Evolutionary conservation across 2,329 filamentous ascomycete genomes (phyloP), one percentile per base, ranked within the genome.

Genomic region (Botrytis fabae): DNA sequence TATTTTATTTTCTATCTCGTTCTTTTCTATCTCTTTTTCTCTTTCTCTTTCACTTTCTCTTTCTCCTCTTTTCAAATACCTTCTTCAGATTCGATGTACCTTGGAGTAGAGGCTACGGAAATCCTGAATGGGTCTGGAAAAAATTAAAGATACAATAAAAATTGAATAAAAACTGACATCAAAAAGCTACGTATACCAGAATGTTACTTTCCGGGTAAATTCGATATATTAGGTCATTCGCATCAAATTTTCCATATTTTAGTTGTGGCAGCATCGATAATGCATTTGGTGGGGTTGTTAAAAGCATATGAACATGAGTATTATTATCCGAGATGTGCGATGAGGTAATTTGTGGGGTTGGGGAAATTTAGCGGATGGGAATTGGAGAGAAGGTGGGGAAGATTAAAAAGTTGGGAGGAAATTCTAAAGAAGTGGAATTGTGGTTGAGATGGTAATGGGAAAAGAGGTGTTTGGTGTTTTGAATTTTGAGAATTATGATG

Each of bases 171-270:
- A 44, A 51, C 54, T 44, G 18, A 22, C 20, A 20, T n/a, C 3
- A 18, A 12, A 20, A 38, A 76, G 73, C 57, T 71, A 32, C 72
- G 77, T 14, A 69, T 77, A 28, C 75, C 77, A 4, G 78, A 79
- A 70, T 35, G 57, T 22, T 71, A 40, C 12, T 66, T 60, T 32
- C 77, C 75, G 2, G 77, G 76, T 3, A 74, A 70, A 70, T 79
- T 78, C 65, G 77, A 79, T 72, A 69, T 79, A 28, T 71, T 71
- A 28, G 77, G 77, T 14, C 65, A 69, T 38, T 77, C 75, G 5
- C 77, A 79, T 69, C 75, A 77, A 61, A 75, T 79, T 14, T 79
- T 78, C n/a, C 77, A 79, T 71, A 40, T 77, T 5, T 38, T 77
- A 7, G 70, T 74, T 28, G 73, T 73, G 44, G 64, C 20, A 20